Conservation (phyloP, 495 filamentous ascomycete genomes). For the Polyplosphaeria fusca region DNA sequence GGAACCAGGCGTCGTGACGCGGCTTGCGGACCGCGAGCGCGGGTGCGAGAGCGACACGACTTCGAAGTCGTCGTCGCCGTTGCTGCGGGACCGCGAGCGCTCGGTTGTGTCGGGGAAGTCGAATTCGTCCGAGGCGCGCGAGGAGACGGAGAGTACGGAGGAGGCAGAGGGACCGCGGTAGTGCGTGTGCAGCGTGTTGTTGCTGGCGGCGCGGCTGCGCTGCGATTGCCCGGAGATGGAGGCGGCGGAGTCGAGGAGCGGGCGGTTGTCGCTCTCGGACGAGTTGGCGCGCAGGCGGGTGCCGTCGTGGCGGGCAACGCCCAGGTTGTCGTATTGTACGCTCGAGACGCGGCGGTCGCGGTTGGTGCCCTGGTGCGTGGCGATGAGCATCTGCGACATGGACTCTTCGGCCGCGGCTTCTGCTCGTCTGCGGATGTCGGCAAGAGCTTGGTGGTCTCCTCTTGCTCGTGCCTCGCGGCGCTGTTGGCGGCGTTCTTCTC, state of each 20-base stretch:
- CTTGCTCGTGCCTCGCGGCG: constrained; percentile 65
- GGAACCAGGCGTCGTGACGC: constrained; percentile 3
- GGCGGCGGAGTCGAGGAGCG: constrained; percentile 69
- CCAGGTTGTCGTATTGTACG: constrained; percentile 82
- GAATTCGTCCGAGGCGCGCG: constrained; percentile 28
- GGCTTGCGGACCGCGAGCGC: constrained; percentile 20
- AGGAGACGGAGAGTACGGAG: constrained; percentile 32
- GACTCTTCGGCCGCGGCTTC: constrained; percentile 27
- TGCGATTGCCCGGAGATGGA: constrained; percentile 47
- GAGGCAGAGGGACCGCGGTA: constrained; percentile 34
- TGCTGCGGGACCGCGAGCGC: background rate
- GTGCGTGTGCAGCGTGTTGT: constrained; percentile 32
- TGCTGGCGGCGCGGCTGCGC: constrained; percentile 29
- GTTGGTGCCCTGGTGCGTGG: constrained; percentile 62
- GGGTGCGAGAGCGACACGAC: constrained; percentile 25
- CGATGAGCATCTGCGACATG: constrained; percentile 46
- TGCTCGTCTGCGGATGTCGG: constrained; percentile 41
- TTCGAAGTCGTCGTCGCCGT: constrained; percentile 31
- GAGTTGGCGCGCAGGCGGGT: constrained; percentile 79
- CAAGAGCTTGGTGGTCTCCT: constrained; percentile 62
- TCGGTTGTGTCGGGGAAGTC: constrained; percentile 30
- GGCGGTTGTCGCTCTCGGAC: constrained; percentile 67
- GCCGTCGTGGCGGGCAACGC: constrained; percentile 84
- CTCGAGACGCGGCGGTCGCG: constrained; percentile 74
- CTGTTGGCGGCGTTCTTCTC: constrained; percentile 66